Percentiles rank a stretch among this genome's conserved stretches.
Conservation (phyloP, 805 yeast species). For the Debaryomyces tyrocola region DNA sequence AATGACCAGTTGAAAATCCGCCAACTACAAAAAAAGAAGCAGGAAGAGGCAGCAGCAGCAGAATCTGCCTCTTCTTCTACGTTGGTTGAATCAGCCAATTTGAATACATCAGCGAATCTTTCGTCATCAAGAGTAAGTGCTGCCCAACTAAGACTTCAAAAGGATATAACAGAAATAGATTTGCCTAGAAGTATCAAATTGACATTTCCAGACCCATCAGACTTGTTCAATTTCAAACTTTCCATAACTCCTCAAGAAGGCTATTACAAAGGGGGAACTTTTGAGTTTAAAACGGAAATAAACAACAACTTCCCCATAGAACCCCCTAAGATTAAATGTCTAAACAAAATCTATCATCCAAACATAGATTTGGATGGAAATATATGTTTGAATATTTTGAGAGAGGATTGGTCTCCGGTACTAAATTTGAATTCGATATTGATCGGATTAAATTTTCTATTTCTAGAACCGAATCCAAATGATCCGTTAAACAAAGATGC, state of each 20-base stretch:
- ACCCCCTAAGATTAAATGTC: constrained; percentile 81
- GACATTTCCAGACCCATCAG: constrained; percentile 50
- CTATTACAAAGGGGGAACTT: constrained; percentile 64
- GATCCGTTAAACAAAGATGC: constrained; percentile 95
- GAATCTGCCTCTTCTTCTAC: constrained; percentile 13
- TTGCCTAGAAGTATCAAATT: constrained; percentile 58
- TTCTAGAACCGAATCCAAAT: constrained; percentile 85
- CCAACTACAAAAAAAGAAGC: constrained; percentile 57
- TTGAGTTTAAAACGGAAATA: constrained; percentile 65
- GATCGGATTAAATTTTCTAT: constrained; percentile 81
- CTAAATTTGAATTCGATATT: constrained; percentile 76
- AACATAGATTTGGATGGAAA: constrained; percentile 90
- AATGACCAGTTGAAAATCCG: constrained; percentile 52
- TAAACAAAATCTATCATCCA: constrained; percentile 82
- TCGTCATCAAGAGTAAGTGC: constrained; percentile 35
- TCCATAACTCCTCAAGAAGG: constrained; percentile 70
- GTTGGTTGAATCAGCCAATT: not conserved
- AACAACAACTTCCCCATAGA: constrained; percentile 83
- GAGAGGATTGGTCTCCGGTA: constrained; percentile 98
- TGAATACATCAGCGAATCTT: not conserved
- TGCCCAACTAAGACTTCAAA: constrained; percentile 75
- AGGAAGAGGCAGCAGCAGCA: constrained; percentile 41
- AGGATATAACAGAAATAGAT: constrained; percentile 69
- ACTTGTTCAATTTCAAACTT: constrained; percentile 63
- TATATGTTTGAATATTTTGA: constrained; percentile 82